Conservation (phyloP, 78 protist genomes). For the Dictyostelium intermedium region DNA sequence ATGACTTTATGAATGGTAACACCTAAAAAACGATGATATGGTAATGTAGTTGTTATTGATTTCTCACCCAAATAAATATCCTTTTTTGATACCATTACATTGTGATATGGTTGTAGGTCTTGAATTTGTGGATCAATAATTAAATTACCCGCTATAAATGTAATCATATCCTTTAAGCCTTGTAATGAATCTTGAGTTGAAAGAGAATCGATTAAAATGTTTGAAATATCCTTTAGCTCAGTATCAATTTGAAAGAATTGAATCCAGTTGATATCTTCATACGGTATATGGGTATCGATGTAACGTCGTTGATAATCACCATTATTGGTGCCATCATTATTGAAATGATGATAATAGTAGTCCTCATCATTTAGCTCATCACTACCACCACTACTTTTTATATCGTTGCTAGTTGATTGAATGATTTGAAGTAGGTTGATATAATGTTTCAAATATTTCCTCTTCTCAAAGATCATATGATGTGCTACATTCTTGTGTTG, state of each 20-base stretch:
- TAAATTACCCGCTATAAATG: not conserved
- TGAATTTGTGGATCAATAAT: not conserved
- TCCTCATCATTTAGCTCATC: not conserved
- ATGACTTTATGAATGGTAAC: not conserved
- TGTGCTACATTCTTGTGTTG: not conserved
- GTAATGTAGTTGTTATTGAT: conserved; percentile 11
- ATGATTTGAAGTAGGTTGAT: not conserved
- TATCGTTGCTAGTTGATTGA: not conserved
- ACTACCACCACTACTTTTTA: not conserved
- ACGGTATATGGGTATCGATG: not conserved
- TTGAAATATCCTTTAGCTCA: conserved; percentile 28
- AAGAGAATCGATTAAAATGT: conserved; percentile 13
- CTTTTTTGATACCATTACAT: not conserved
- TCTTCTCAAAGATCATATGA: conserved; percentile 20
- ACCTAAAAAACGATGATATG: conserved; percentile 24
- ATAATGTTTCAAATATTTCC: not conserved
- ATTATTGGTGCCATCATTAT: not conserved
- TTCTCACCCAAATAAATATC: conserved; percentile 28
- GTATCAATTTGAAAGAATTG: conserved; percentile 31
- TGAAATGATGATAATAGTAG: not conserved
- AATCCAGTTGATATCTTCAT: conserved; percentile 37
- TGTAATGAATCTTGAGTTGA: not conserved
- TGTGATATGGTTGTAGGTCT: not conserved
- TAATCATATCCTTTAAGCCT: not conserved
- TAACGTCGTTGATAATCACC: conserved; percentile 6